Evolutionary conservation across 1,139 yeast genomes (phyloP), one percentile per base, ranked within the genome.

Genomic region (Pneumocystis sp.): DNA sequence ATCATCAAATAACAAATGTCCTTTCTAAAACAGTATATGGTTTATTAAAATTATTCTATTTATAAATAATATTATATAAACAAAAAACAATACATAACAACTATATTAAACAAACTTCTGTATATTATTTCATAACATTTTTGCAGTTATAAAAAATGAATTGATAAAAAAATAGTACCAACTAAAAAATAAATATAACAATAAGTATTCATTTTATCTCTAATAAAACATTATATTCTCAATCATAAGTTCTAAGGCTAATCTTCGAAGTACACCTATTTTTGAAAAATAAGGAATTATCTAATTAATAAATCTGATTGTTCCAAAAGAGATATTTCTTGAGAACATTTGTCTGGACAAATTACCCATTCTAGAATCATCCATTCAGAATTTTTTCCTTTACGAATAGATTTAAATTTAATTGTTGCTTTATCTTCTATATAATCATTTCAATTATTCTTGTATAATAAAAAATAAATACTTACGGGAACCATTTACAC

Each of bases 401-500:
- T 50, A 8, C 57, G 57, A 50, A 50, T 17, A 25, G 31, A 21
- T n/a, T 50, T 50, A 50, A 25, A 50, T 25, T 25, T 50, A 50
- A 50, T 34, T 21, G 17, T 50, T 25, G 57, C 57, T 25, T 17
- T 50, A 50, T 50, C 57, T 50, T 50, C 57, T 50, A 50, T 50
- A 50, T 8, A 50, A 10, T 50, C 6, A 15, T 50, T 25, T 50
- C 12, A 50, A 25, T 21, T 15, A 19, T 50, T 25, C 15, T 44
- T 21, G 12, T 12, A 50, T 3, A 12, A 50, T 25, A 50, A 1
- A 1, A 50, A 25, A 29, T 25, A 10, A 50, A 50, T 1, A 25
- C 57, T 25, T 50, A 50, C 57, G 17, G 12, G 57, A 50, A 50
- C 97, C 98, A 70, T 81, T 80, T 61, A 89, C 88, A 59, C 80